These are phyloP conservation scores for Aureobasidium namibiae DNA, from an alignment of 2,329 filamentous ascomycete species.

Conservation along the genomic window DNA sequence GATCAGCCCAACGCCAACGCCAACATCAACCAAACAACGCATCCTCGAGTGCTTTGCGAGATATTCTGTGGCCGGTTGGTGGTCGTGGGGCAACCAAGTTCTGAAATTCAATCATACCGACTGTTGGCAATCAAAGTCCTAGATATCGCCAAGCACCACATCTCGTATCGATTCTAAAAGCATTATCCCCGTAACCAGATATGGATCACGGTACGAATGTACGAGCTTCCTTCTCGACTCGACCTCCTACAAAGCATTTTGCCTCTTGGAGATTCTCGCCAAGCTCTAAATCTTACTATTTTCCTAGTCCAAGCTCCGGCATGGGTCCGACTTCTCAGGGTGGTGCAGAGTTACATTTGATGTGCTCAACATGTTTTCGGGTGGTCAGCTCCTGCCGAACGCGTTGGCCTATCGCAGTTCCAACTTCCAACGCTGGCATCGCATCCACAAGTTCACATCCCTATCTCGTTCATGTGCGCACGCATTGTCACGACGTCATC, in stretches of 20 bases:
- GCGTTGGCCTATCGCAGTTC: conserved; percentile 5
- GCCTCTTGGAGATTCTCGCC: not conserved
- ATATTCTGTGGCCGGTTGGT: conserved; percentile 67
- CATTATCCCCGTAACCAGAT: not conserved
- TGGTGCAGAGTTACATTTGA: conserved; percentile 5
- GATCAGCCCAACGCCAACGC: conserved; percentile 47
- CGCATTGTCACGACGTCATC: not conserved
- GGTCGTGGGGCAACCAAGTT: conserved; percentile 68
- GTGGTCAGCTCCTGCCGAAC: not conserved
- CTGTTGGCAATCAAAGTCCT: conserved; percentile 35
- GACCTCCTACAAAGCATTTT: not conserved
- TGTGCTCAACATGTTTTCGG: conserved; percentile 6
- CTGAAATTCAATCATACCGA: conserved; percentile 57
- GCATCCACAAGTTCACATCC: not conserved
- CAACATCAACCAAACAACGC: conserved; percentile 34
- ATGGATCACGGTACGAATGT: conserved; percentile 13
- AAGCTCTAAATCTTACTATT: conserved; percentile 10
- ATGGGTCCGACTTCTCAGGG: conserved; percentile 2
- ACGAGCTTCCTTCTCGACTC: not conserved
- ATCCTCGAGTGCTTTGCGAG: conserved; percentile 73
- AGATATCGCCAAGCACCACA: conserved; percentile 1
- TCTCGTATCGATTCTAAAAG: conserved; percentile 8
- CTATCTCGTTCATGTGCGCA: not conserved
- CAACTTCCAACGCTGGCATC: conserved; percentile 2
- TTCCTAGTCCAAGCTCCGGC: conserved; percentile 5